Conservation (phyloP, 2,329 filamentous ascomycete genomes). For the Diaporthe ampelina region DNA sequence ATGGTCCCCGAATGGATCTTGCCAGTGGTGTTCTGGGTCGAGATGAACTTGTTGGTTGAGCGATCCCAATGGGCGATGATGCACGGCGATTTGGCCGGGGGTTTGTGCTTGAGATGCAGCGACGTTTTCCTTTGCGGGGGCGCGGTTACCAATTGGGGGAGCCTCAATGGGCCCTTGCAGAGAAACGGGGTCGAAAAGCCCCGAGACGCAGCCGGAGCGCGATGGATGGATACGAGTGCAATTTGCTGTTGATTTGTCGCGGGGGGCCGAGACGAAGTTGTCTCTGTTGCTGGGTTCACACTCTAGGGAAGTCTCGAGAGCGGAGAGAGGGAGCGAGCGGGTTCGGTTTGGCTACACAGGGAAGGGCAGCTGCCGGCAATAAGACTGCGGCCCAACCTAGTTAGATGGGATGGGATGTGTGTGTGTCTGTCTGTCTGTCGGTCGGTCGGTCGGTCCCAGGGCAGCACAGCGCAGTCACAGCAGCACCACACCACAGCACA, state of each 20-base stretch:
- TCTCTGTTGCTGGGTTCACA: not conserved
- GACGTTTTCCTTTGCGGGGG: constrained; percentile 28
- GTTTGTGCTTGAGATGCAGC: constrained; percentile 18
- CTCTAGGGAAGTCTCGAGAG: constrained; percentile 17
- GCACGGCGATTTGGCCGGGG: constrained; percentile 20
- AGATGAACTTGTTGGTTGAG: constrained; percentile 14
- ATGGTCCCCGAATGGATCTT: constrained; percentile 9
- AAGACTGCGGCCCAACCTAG: constrained; percentile 30
- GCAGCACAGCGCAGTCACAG: not conserved
- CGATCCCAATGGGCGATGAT: constrained; percentile 16
- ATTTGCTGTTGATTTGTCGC: constrained; percentile 25
- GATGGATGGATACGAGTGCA: constrained; percentile 25
- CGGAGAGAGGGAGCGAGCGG: not conserved
- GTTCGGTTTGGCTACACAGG: constrained; percentile 19
- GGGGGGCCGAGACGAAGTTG: constrained; percentile 7
- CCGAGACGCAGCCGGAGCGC: constrained; percentile 27
- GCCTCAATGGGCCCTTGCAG: constrained; percentile 7
- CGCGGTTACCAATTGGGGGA: constrained; percentile 23
- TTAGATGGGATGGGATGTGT: constrained; percentile 16
- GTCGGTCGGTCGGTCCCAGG: not conserved
- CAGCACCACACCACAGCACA: not conserved
- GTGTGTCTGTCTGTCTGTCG: no score
- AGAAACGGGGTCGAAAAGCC: constrained; percentile 25
- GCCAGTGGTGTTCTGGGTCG: constrained; percentile 9
- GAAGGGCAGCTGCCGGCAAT: constrained; percentile 23